These are phyloP conservation scores for Pseudonitzschia delicatissima DNA, from an alignment of 108 stramenopile species.

Conservation along the genomic window DNA sequence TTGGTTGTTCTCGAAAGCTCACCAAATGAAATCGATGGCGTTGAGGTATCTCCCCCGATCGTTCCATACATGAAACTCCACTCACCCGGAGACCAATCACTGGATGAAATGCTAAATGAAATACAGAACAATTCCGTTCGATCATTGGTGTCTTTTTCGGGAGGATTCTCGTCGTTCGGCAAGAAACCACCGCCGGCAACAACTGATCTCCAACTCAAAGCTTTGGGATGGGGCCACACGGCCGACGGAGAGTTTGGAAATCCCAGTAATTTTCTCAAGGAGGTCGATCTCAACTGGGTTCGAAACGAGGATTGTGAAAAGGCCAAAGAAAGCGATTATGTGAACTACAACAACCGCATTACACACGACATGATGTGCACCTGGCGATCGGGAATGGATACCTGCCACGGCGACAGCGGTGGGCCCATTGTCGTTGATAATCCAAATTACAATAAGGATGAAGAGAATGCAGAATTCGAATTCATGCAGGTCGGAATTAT, in stretches of 20 bases:
- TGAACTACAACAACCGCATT: constrained; percentile 30
- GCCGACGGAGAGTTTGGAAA: neutral
- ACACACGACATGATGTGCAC: constrained; percentile 59
- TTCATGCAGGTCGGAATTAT: constrained; percentile 42
- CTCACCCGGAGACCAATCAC: neutral
- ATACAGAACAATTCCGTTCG: neutral
- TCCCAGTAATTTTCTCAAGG: neutral
- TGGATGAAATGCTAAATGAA: neutral
- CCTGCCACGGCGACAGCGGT: constrained; percentile 51
- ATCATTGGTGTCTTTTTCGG: neutral
- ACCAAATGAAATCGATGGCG: neutral
- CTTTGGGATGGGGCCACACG: constrained; percentile 21
- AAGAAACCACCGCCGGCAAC: neutral
- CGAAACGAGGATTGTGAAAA: neutral
- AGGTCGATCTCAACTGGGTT: constrained; percentile 15
- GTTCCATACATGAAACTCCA: constrained; percentile 7
- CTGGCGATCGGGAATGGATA: constrained; percentile 15
- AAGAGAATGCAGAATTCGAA: neutral
- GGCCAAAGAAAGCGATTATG: neutral
- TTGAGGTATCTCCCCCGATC: neutral
- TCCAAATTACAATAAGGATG: neutral
- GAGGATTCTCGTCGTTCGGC: neutral
- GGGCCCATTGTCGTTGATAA: constrained; percentile 25
- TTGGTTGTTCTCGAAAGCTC: neutral
- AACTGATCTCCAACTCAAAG: constrained; percentile 1